Base-by-base conservation (phyloP, 768 basidiomycete species). In the Naematelia encephala region DNA sequence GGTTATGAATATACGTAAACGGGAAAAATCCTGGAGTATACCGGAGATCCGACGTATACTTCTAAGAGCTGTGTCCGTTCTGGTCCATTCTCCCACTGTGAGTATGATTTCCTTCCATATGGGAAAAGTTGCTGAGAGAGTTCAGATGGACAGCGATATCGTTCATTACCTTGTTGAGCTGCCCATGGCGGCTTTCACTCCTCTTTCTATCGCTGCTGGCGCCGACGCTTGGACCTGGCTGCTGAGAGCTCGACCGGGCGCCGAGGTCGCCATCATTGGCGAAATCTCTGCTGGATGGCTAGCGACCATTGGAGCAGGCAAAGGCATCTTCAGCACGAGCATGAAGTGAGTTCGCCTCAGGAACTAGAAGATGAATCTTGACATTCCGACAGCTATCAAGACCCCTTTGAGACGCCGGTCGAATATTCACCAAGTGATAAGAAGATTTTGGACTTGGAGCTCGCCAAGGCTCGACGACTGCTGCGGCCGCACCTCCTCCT, bases 181-280 rank as follows among this genome's bases (percentile, higher is more conserved):
- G 16, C 96, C 96, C 0, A 89, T 98, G 67, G 87, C 89, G 56
- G 86, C 89, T 2, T 90, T 90, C 62, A 92, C 89, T 0, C 90
- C 92, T 0, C 80, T 89, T 3, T 85, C 91, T 0, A 84, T 97
- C 57, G 83, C 89, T 14, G 84, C 89, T 1, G 93, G 90, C 0
- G 86, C 92, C 44, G 92, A 98, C 71, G 87, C 88, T 10, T 98
- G 96, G 96, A 91, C 88, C 2, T 97, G 93, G 93, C 82, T 96
- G 0, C 87, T 96, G 53, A 85, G 89, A 13, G 89, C 94, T 73
- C 85, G 89, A 59, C 86, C 89, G 0, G 83, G 83, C 48, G 80
- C 88, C 11, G 93, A 97, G 76, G 84, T 92, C 49, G 84, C 86
- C 1, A 77, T 97, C 19, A 87, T 97, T 82, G 80, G 84, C 3